Evolutionary conservation across 2,329 filamentous ascomycete species (phyloP), one percentile per base, ranked within the genome.

Genomic region (Bimuria novae-zelandiae): DNA sequence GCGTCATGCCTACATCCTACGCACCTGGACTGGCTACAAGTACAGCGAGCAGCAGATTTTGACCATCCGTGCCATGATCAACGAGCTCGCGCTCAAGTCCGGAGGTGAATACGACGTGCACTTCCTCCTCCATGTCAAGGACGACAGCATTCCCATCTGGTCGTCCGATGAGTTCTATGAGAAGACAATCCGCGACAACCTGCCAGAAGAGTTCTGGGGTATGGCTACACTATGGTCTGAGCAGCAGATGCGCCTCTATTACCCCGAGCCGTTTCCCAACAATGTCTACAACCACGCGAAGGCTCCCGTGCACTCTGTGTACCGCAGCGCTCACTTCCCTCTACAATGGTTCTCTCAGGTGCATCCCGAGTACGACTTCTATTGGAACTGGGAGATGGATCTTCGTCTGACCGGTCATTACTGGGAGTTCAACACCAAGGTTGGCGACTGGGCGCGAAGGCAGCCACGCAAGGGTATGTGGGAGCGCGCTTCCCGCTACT

Each of bases 211-310:
- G 68, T 97, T 99, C 76, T 88, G 84, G 61, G 90, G 90, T 41
- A 86, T 99, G 69, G 89, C 89, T 17, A 96, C 90, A 0, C 81
- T 97, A 6, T 99, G 94, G 94, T 94, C 90, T 0, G 92, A 96
- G 73, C 88, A 89, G 21, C 92, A 97, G 74, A 97, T 97, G 92
- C 81, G 88, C 48, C 84, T 92, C 52, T 82, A 96, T 63, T 99
- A 97, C 74, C 89, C 94, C 47, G 90, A 89, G 43, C 86, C 96
- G 22, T 87, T 90, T 67, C 90, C 95, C 57, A 84, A 89, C 40
- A 92, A 86, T 73, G 81, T 82, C 60, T 81, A 82, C 52, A 83
- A 89, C 45, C 81, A 95, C 51, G 77, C 77, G 40, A 76, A 75
- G 42, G 73, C 72, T 11, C 89, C 90, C 1, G 86, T 96, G 0